phyloP scores from a whole-genome alignment of 2,329 filamentous ascomycete species.

The Aureobasidium sp. region DNA sequence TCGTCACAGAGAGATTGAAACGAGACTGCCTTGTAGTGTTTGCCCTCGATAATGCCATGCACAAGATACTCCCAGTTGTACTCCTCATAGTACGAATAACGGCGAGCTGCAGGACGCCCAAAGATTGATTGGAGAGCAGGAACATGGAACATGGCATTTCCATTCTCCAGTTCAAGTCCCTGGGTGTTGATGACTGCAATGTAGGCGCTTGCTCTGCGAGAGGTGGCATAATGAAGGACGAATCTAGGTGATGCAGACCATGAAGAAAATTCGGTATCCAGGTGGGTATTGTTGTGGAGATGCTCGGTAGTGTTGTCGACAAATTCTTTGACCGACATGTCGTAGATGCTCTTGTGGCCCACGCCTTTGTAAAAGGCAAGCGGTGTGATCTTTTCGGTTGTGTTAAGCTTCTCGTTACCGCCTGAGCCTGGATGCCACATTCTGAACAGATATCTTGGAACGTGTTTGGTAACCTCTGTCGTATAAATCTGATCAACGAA shows the following conservation, averaged over 20 bases:
- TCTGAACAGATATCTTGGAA: slow-evolving; percentile 4
- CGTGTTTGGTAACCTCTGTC: background rate
- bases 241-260: slow-evolving; percentile 1
- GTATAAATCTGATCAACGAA: background rate
- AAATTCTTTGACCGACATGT: background rate
- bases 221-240: background rate
- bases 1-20: background rate
- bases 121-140: background rate
- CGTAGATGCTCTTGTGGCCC: background rate
- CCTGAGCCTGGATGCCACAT: background rate
- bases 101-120: background rate
- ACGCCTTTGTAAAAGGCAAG: background rate
- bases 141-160: background rate
- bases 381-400: background rate
- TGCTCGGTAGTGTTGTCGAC: background rate
- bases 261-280: background rate
- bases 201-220: background rate
- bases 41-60: background rate
- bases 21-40: background rate
- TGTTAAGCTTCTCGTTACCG: background rate
- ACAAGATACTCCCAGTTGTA: background rate
- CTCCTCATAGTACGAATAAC: background rate
- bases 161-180: background rate
- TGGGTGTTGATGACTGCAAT: background rate
- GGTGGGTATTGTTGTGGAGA: background rate